Evolutionary conservation across 2,329 filamentous ascomycete genomes (phyloP), one percentile per base, ranked within the genome.

Genomic region (Verticillium nubilum): DNA sequence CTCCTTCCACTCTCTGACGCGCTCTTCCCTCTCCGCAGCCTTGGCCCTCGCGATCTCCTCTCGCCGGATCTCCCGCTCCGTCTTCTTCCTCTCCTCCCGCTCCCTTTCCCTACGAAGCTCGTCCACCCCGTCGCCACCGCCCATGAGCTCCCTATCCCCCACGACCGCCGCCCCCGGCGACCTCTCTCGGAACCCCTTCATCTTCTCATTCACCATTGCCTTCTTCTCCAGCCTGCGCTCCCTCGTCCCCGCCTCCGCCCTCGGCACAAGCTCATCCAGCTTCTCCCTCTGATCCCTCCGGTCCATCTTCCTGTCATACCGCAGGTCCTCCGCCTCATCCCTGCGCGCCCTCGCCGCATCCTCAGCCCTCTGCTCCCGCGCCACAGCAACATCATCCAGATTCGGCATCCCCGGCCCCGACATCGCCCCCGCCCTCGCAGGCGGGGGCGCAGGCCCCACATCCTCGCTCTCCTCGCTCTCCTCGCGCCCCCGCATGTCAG

Each of bases 161-260:
- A 92, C 81, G 54, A 90, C 90, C 19, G 68, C 81, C 0, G 73
- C 78, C 58, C 85, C 86, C 0, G 87, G 85, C 13, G 86, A 88
- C 63, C 82, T 86, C 64, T 92, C 80, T 60, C 86, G 77, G 69
- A 96, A 97, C 12, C 84, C 82, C 27, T 86, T 84, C 78, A 96
- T 88, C 65, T 88, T 86, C 6, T 88, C 87, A 29, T 89, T 89
- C 5, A 84, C 78, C 63, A 90, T 89, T 33, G 82, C 83, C 64
- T 87, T 88, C 82, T 97, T 97, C 77, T 99, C 94, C 1, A 98
- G 80, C 68, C 86, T 85, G 12, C 94, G 86, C 75, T 97, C 94
- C 53, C 87, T 86, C 1, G 90, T 90, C 0, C 93, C 92, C 0
- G 92, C 78, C 61, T 95, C 92, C 0, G 94, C 91, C 12, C 91